Evolutionary conservation across 2,329 filamentous ascomycete species (phyloP).

Genomic region (Alternaria novae-zelandiae): DNA sequence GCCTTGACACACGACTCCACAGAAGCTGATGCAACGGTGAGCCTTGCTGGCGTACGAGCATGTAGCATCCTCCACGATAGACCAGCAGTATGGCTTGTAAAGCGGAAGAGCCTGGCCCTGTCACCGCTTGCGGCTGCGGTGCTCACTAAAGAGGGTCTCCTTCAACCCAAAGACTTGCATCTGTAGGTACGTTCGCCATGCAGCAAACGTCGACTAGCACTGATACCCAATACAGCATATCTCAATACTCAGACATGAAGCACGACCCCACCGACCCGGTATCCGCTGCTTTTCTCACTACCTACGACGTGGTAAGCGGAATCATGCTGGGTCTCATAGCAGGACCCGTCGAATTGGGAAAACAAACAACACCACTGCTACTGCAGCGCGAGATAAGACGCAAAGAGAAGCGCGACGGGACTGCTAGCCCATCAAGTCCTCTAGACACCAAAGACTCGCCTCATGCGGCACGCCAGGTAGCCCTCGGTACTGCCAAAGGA

Average conservation of each 20-base stretch:
- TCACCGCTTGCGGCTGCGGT: conserved; percentile 37
- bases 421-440: neutral
- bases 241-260: conserved; percentile 16
- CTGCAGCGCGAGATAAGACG: neutral
- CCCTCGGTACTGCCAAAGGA: conserved; percentile 68
- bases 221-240: conserved; percentile 12
- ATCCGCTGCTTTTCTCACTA: conserved; percentile 24
- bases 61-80: conserved; percentile 35
- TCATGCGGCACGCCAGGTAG: conserved; percentile 55
- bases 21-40: neutral
- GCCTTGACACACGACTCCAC: neutral
- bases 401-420: neutral
- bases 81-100: conserved; percentile 38
- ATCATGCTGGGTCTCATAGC: conserved; percentile 27
- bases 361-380: conserved; percentile 17
- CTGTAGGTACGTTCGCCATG: conserved; percentile 22
- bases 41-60: conserved; percentile 10
- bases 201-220: neutral
- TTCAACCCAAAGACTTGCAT: conserved; percentile 33
- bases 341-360: conserved; percentile 27
- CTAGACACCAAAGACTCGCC: conserved; percentile 1
- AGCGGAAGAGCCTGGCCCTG: conserved; percentile 30
- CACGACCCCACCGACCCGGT: conserved; percentile 35
- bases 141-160: conserved; percentile 33
- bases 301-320: conserved; percentile 31